A percentile compares a stretch with the other conserved stretches of the same genome.
Evolutionary conservation across 495 filamentous ascomycete genomes (phyloP).

Genomic region (Xylaria scruposa): DNA sequence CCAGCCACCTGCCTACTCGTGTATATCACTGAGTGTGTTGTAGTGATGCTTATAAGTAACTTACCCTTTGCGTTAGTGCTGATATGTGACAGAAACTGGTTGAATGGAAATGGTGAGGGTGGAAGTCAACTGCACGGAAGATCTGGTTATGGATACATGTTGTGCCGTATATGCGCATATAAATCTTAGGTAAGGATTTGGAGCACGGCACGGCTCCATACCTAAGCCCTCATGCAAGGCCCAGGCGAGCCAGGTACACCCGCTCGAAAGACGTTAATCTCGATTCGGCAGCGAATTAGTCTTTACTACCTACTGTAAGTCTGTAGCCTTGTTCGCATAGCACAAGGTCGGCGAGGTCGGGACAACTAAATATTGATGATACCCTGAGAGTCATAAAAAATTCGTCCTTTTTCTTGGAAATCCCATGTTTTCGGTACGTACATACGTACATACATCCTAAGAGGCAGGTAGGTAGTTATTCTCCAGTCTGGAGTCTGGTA

Average conservation of each 20-base stretch:
- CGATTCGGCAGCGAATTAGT: constrained; percentile 1
- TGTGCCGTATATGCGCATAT: not conserved
- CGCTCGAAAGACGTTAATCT: constrained; percentile 2
- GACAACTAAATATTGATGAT: not conserved
- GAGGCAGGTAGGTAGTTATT: not conserved
- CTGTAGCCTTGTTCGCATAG: constrained; percentile 1
- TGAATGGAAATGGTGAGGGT: not conserved
- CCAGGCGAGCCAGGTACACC: constrained; percentile 19
- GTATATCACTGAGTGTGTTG: not conserved
- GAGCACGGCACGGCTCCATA: constrained; percentile 3
- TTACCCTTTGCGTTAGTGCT: not conserved
- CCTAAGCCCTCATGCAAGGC: constrained; percentile 19
- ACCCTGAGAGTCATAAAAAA: constrained; percentile 1
- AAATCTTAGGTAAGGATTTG: not conserved
- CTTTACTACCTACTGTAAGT: not conserved
- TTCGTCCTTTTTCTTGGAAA: constrained; percentile 4
- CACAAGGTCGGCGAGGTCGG: not conserved
- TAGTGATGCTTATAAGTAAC: not conserved
- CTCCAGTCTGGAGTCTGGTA: not conserved
- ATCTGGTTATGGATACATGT: not conserved
- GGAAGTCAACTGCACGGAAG: not conserved
- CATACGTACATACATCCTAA: not conserved
- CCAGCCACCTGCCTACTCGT: not conserved
- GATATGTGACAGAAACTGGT: not conserved
- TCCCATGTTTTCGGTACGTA: not conserved